Evolutionary conservation across 257 asterid species (phyloP), one percentile per base, ranked within the genome.

Genomic region (Jaltomata sinuosa): DNA sequence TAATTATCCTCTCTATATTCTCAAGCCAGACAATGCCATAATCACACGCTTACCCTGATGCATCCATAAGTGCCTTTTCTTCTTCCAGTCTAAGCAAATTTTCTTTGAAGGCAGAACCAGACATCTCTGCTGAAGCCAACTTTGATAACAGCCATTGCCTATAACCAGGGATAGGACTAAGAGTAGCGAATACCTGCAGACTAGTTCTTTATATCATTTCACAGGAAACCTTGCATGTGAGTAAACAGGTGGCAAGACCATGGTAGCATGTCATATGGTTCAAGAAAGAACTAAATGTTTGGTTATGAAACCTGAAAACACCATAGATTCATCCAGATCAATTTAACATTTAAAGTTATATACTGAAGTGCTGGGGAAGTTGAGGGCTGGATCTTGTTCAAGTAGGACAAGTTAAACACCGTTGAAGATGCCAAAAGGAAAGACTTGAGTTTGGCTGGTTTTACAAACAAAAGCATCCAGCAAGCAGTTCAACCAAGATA

Each of bases 101-200:
- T 86, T 96, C 99, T 32, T 89, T 85, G 89, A 93, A 94, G 81
- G 96, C 87, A 79, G 98, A 86, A 84, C 84, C 91, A 84, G 97
- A 90, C 79, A 89, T 89, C 89, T 91, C 97, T 50, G 93, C 88
- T 36, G 95, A 89, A 68, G 89, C 92, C 92, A 96, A 88, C 91
- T 96, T 96, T 79, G 97, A 86, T 52, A 90, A 88, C 85, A 96
- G 95, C 98, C 99, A 96, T 80, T 89, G 93, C 97, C 92, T 91
- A 88, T 83, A 96, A 85, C 98, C 99, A 59, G 99, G 98, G 67
- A 96, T 91, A 76, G 99, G 99, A 88, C 99, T 96, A 86, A 96
- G 98, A 18, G 99, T 96, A 76, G 99, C 98, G 84, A 96, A 96
- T 76, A 94, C 92, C 99, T 96, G 93, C 90, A 91, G 79, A 87